Conservation (phyloP, 176 grass and related monocot species). For the Tuctoria greenei region DNA sequence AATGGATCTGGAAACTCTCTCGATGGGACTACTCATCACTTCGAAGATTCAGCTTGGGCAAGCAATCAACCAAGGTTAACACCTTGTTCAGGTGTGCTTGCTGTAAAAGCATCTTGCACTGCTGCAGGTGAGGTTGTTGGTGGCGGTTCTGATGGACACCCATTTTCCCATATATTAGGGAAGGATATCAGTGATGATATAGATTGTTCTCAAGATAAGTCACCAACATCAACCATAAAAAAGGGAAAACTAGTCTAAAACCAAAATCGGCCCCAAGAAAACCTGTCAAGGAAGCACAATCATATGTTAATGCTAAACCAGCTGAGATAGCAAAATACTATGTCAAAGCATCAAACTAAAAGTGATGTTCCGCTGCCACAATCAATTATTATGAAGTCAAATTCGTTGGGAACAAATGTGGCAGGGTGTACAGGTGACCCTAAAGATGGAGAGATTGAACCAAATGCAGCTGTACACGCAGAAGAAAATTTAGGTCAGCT, state of each 20-base stretch:
- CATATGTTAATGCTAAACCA: conserved; percentile 31
- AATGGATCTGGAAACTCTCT: conserved; percentile 43
- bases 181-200: conserved; percentile 39
- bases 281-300: conserved; percentile 39
- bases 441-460: conserved; percentile 40
- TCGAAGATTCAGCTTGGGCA: conserved; percentile 43
- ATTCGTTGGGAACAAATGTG: neutral
- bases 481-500: conserved; percentile 32
- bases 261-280: conserved; percentile 42
- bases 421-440: conserved; percentile 1
- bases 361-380: conserved; percentile 17
- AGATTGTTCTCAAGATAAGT: conserved; percentile 41
- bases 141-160: conserved; percentile 49
- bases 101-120: conserved; percentile 34
- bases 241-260: conserved; percentile 41
- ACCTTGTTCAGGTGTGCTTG: conserved; percentile 45
- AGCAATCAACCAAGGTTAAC: conserved; percentile 38
- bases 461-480: conserved; percentile 33
- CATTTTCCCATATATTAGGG: conserved; percentile 40
- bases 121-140: conserved; percentile 32
- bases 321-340: conserved; percentile 34
- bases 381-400: neutral
- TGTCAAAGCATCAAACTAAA: conserved; percentile 23
- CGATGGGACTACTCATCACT: conserved; percentile 25
- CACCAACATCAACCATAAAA: conserved; percentile 23